phyloP scores from a whole-genome alignment of 176 grass and related monocot genomes.

The Hordeum vulgare region MorexV3_pseudomolecules_assembly NC_058522.1:586725949-586726448 shows the following conservation, averaged over 20 bases:
- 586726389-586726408: conserved; percentile 23
- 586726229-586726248: conserved; percentile 64
- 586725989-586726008: neutral
- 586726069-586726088: conserved; percentile 57
- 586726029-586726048: conserved; percentile 29
- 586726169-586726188: conserved; percentile 48
- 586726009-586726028: conserved; percentile 44
- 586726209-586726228: conserved; percentile 41
- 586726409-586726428: conserved; percentile 1
- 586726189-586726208: conserved; percentile 58
- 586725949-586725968: neutral
- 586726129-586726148: neutral
- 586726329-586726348: conserved; percentile 9
- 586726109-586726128: neutral
- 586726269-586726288: conserved; percentile 76
- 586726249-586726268: conserved; percentile 92
- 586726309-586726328: conserved; percentile 36
- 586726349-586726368: conserved; percentile 39
- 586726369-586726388: conserved; percentile 31
- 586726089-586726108: neutral
- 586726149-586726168: neutral
- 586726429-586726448: conserved; percentile 35
- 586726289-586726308: conserved; percentile 36
- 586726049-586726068: conserved; percentile 64
- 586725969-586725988: neutral